Evolutionary conservation across 2,329 filamentous ascomycete genomes (phyloP), one percentile per base, ranked within the genome.

Genomic region (Claviceps purpurea): DNA sequence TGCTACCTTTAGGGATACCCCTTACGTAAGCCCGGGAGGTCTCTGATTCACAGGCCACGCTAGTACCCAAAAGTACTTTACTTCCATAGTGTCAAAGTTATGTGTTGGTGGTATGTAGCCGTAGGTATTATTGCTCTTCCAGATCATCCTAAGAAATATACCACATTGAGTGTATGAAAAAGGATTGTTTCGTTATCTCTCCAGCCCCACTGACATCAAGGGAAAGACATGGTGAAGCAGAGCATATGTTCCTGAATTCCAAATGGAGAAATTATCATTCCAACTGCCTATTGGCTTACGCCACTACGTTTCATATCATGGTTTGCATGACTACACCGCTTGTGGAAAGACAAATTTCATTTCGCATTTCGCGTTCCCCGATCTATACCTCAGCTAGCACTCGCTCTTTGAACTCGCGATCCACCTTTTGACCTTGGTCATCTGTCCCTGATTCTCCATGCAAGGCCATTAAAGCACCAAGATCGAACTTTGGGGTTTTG

Each of bases 351-450:
- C 26, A 30, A 3, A 30, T 30, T 60, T 62, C 57, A 61, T 56
- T 62, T 64, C 60, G 57, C 59, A 58, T 61, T 60, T 62, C 58
- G 59, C 57, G 57, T 57, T 53, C 51, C 52, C 59, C 56, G 57
- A 56, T 67, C 89, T 89, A 97, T 76, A 97, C 93, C 72, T 82
- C 83, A 72, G 95, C 88, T 65, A 96, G 81, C 68, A 96, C 89
- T 68, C 80, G 81, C 84, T 98, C 91, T 87, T 96, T 95, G 87
- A 97, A 98, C 77, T 98, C 91, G 70, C 89, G 80, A 83, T 97
- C 93, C 63, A 94, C 88, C 88, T 96, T 97, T 77, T 96, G 88
- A 67, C 93, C 93, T 71, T 89, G 83, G 76, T 98, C 93, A 71
- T 97, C 90, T 65, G 88, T 90, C 68, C 82, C 85, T 58, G 90